These are phyloP conservation scores for Dipteronia dyeriana DNA, from an alignment of 345 rosid genomes.

Conservation along the genomic window DNA sequence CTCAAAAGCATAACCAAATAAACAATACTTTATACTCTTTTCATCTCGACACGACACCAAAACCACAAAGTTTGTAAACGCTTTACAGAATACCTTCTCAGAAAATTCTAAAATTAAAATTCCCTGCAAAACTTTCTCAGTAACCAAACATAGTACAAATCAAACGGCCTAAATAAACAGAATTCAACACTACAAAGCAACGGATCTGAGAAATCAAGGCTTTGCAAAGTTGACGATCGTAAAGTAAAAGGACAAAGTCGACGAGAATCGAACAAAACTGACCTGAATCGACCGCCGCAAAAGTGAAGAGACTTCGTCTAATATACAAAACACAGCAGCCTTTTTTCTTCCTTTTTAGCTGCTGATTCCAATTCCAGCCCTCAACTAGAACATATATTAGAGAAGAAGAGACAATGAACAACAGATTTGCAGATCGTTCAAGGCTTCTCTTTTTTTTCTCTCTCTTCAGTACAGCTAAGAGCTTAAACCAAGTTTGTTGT, in stretches of 20 bases:
- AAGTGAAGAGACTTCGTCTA: background rate
- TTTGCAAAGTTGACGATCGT: conserved; percentile 3
- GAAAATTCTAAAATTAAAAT: background rate
- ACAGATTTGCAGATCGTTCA: conserved; percentile 32
- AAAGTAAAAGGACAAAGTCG: background rate
- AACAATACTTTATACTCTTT: background rate
- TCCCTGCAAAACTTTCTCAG: background rate
- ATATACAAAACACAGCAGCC: background rate
- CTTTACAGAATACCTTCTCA: background rate
- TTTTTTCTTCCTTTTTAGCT: conserved; percentile 1
- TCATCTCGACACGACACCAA: conserved; percentile 4
- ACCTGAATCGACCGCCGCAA: conserved; percentile 24
- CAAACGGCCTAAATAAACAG: background rate
- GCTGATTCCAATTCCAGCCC: background rate
- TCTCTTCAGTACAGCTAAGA: conserved; percentile 33
- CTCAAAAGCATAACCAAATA: conserved; percentile 9
- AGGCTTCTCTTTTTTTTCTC: background rate
- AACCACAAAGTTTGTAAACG: background rate
- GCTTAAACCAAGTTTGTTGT: conserved; percentile 13
- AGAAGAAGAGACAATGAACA: background rate
- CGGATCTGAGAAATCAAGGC: conserved; percentile 40
- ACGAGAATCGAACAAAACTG: conserved; percentile 8
- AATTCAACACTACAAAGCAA: conserved; percentile 22
- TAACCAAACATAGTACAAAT: background rate
- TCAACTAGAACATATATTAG: background rate